Percentiles rank a stretch among this genome's conserved stretches.
phyloP scores from a whole-genome alignment of 2,329 filamentous ascomycete species.

The Venturia effusa region DNA sequence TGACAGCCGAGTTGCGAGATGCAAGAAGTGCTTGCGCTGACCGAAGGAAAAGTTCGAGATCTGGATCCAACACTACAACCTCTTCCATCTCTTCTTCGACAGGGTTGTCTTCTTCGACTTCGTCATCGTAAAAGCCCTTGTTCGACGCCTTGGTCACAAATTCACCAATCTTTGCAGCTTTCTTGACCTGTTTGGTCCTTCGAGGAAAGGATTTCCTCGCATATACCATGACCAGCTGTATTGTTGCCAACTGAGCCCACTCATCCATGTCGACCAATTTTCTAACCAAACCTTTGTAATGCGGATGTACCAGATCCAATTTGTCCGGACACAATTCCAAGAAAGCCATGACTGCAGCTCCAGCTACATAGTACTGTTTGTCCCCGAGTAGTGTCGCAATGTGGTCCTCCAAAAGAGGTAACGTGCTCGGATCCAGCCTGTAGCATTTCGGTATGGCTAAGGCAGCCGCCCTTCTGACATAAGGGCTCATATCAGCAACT shows the following conservation, averaged over 20 bases:
- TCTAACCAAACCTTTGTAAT: constrained; percentile 74
- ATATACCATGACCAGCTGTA: constrained; percentile 76
- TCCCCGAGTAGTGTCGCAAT: constrained; percentile 70
- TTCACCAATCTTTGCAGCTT: constrained; percentile 1
- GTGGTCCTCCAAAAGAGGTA: constrained; percentile 77
- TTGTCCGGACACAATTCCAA: constrained; percentile 80
- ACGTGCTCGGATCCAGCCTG: constrained; percentile 72
- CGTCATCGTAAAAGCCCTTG: constrained; percentile 75
- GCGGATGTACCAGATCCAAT: constrained; percentile 79
- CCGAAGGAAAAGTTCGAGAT: constrained; percentile 71
- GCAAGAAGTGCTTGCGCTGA: constrained; percentile 76
- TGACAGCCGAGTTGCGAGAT: constrained; percentile 85
- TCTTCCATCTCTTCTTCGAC: constrained; percentile 40
- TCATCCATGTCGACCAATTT: constrained; percentile 99
- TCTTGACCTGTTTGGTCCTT: constrained; percentile 43
- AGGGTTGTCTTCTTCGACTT: constrained; percentile 33
- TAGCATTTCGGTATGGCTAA: constrained; percentile 95
- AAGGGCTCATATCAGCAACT: constrained; percentile 83
- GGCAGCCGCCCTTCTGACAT: constrained; percentile 85
- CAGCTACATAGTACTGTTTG: constrained; percentile 93
- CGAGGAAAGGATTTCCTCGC: constrained; percentile 78
- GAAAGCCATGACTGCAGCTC: constrained; percentile 82
- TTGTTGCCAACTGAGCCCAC: constrained; percentile 81
- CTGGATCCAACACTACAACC: constrained; percentile 58
- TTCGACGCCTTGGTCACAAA: constrained; percentile 20